Evolutionary conservation across 2,329 filamentous ascomycete genomes (phyloP), one percentile per base, ranked within the genome.

Genomic region (Eutypella sp.): DNA sequence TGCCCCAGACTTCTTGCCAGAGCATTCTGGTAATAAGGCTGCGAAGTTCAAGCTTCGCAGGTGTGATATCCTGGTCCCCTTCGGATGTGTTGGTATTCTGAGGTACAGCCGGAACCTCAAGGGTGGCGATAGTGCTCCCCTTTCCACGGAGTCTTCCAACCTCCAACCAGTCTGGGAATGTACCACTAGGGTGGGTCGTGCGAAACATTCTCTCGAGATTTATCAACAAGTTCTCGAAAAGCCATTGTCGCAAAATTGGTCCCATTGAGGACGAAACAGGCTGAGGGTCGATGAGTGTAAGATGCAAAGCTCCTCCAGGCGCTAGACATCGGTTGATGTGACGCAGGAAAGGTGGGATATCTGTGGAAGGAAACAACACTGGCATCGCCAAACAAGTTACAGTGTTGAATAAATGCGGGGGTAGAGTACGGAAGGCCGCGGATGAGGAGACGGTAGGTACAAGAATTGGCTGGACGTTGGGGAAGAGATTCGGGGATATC

Each of bases 231-330:
- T 84, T 70, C 3, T 77, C 70, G 37, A 84, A 78, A 2, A 87
- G 67, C 84, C 84, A 87, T 1, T 67, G 61, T 29, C 75, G 69
- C 57, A 87, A 65, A 2, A 67, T 65, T 0, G 78, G 79, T 0
- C 84, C 84, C 20, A 80, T 67, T 0, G 75, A 81, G 2, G 69
- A 64, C 3, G 74, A 65, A 1, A 75, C 67, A 0, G 84, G 84
- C 7, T 76, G 66, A 0, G 84, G 80, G 47, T 87, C 81, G 51
- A 87, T 77, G 16, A 87, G 64, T 0, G 76, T 75, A 15, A 87
- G 63, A 47, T 83, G 74, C 11, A 87, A 61, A 18, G 70, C 67
- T 1, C 83, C 82, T 0, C 74, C 72, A 0, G 73, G 70, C 3
- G 71, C 67, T 3, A 87, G 70, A 25, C 76, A 73, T 20, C 74